Conservation (phyloP, 116 monocot species). For the Trichopus zeylanicus region DNA sequence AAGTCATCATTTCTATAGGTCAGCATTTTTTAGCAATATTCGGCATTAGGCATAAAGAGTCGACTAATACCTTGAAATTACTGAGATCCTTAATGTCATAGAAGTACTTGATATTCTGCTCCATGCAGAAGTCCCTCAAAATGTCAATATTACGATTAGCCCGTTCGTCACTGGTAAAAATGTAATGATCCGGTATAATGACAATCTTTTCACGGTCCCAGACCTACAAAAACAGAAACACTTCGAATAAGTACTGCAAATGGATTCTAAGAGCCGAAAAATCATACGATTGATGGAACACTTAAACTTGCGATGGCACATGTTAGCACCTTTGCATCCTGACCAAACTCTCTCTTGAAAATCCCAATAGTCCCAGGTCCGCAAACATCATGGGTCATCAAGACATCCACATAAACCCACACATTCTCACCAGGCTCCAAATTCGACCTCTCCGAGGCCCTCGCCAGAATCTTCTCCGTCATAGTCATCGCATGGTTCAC, state of each 20-base stretch:
- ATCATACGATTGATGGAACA: too few species aligned
- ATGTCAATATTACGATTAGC: slow-evolving; percentile 97
- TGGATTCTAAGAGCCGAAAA: not conserved
- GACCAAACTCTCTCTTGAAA: slow-evolving; percentile 92
- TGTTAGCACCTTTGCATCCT: slow-evolving; percentile 70
- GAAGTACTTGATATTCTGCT: slow-evolving; percentile 94
- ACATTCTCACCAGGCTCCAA: slow-evolving; percentile 84
- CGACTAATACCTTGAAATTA: slow-evolving; percentile 73
- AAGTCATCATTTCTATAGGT: not conserved
- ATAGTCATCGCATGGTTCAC: slow-evolving; percentile 90
- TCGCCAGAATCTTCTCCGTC: slow-evolving; percentile 95
- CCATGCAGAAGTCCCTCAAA: slow-evolving; percentile 77
- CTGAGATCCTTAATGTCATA: slow-evolving; percentile 95
- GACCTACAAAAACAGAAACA: slow-evolving; percentile 37
- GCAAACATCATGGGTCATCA: slow-evolving; percentile 96
- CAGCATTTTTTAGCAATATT: not conserved
- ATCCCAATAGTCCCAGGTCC: slow-evolving; percentile 91
- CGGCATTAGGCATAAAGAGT: slow-evolving; percentile 1
- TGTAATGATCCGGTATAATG: slow-evolving; percentile 98
- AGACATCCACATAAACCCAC: slow-evolving; percentile 83
- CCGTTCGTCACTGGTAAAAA: slow-evolving; percentile 94
- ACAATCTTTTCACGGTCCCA: slow-evolving; percentile 97
- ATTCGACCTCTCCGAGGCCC: slow-evolving; percentile 61
- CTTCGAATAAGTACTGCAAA: not conserved
- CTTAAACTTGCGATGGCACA: not conserved